A percentile compares a stretch with the other conserved stretches of the same genome.
Conservation (phyloP, 139 green algal genomes). For the Asterochloris sp. region DNA sequence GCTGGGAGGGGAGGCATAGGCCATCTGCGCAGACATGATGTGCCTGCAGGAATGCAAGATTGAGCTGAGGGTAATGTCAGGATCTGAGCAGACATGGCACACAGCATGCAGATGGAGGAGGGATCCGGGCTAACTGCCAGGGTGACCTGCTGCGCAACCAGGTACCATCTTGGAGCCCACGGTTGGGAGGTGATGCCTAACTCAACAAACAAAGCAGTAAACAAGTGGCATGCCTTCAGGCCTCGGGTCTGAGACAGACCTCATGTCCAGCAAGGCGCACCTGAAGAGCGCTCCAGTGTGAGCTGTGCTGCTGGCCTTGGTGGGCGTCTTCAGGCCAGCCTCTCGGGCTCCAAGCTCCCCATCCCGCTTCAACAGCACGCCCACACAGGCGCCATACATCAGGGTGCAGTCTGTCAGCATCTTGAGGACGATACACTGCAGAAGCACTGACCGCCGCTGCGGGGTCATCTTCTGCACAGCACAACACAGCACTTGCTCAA, state of each 20-base stretch:
- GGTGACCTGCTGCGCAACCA: no score
- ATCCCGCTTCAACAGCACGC: constrained; percentile 79
- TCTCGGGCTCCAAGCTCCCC: constrained; percentile 32
- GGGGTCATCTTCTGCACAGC: constrained; percentile 17
- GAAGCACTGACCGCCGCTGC: constrained; percentile 23
- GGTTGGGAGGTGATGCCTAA: no score
- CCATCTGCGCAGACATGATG: constrained; percentile 67
- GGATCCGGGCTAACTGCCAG: no score
- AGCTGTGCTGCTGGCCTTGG: neutral
- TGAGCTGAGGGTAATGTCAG: no score
- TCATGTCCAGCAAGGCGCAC: neutral
- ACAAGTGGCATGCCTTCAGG: neutral
- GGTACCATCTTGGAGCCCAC: no score
- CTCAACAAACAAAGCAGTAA: no score
- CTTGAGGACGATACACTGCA: constrained; percentile 66
- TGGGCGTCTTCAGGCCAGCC: constrained; percentile 15
- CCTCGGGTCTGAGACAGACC: neutral
- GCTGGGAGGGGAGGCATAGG: constrained; percentile 7
- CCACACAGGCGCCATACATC: constrained; percentile 66
- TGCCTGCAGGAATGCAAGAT: constrained; percentile 20
- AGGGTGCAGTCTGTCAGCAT: constrained; percentile 85
- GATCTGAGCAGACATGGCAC: no score
- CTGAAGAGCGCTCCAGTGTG: constrained; percentile 19
- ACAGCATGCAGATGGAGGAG: no score
- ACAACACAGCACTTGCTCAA: no score